These are phyloP conservation scores for Aspergillus brasiliensis DNA, from an alignment of 2,329 filamentous ascomycete species.

Conservation along the genomic window DNA sequence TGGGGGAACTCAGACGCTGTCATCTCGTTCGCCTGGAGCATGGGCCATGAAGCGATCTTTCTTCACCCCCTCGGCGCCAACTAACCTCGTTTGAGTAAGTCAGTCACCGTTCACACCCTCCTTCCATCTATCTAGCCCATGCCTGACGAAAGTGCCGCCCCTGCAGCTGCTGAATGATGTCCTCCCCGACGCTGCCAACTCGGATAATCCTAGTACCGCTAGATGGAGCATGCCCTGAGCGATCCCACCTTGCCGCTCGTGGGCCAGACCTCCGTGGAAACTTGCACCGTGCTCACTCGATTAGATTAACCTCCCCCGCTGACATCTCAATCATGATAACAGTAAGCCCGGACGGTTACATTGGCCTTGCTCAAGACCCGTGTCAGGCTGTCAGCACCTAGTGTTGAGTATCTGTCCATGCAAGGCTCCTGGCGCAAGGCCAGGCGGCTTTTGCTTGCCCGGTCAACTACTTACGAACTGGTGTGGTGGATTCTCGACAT, in stretches of 20 bases:
- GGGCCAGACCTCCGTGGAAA: background rate
- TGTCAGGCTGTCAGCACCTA: constrained; percentile 1
- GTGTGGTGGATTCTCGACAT: background rate
- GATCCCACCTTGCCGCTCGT: constrained; percentile 1
- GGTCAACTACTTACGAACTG: background rate
- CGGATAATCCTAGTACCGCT: background rate
- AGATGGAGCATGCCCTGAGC: background rate
- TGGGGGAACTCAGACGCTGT: background rate
- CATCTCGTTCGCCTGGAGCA: background rate
- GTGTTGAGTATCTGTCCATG: background rate
- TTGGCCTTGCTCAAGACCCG: background rate
- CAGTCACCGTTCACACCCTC: too few species aligned
- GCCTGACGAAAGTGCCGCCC: background rate
- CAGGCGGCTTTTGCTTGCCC: background rate
- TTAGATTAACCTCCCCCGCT: constrained; percentile 4
- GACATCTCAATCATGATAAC: background rate
- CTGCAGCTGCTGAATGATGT: background rate
- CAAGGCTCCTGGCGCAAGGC: background rate
- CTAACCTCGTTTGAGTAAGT: too few species aligned
- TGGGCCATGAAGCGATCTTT: background rate
- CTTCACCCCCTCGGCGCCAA: background rate
- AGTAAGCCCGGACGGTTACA: constrained; percentile 5
- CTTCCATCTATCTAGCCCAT: background rate
- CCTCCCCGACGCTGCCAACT: background rate
- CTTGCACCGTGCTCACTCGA: constrained; percentile 2